Conservation (phyloP, 139 green algal genomes). For the Chlorella sp. region DNA sequence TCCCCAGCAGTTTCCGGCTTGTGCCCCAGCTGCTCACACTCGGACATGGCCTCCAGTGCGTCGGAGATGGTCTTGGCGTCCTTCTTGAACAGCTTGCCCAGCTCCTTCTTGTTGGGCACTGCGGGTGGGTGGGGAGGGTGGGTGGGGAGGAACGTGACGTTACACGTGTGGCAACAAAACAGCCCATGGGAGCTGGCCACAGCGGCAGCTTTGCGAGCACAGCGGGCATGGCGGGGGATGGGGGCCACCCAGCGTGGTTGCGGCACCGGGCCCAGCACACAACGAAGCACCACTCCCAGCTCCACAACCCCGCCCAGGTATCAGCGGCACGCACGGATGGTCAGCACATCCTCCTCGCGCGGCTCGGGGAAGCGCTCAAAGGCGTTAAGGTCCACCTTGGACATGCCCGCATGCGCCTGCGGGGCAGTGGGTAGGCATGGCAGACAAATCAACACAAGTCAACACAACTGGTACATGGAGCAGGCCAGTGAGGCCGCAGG, state of each 20-base stretch:
- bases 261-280: too few relatives aligned
- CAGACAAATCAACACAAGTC: not conserved
- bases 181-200: too few relatives aligned
- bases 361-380: slow-evolving; percentile 90
- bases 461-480: too few relatives aligned
- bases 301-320: too few relatives aligned
- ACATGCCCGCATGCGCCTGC: slow-evolving; percentile 72
- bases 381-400: slow-evolving; percentile 85
- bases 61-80: slow-evolving; percentile 80
- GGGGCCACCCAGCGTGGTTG: too few relatives aligned
- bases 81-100: slow-evolving; percentile 92
- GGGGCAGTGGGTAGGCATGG: not conserved
- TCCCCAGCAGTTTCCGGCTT: too few relatives aligned
- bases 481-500: too few relatives aligned
- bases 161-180: too few relatives aligned
- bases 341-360: slow-evolving; percentile 72
- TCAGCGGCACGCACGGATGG: slow-evolving; percentile 46
- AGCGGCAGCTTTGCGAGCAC: too few relatives aligned
- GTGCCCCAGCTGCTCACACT: not conserved
- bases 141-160: too few relatives aligned
- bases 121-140: not conserved
- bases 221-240: too few relatives aligned
- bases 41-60: slow-evolving; percentile 65
- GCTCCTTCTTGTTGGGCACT: slow-evolving; percentile 83
- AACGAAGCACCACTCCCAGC: too few relatives aligned